These are phyloP conservation scores for Colletotrichum salicis DNA, from an alignment of 2,329 filamentous ascomycete species.

Conservation along the genomic window DNA sequence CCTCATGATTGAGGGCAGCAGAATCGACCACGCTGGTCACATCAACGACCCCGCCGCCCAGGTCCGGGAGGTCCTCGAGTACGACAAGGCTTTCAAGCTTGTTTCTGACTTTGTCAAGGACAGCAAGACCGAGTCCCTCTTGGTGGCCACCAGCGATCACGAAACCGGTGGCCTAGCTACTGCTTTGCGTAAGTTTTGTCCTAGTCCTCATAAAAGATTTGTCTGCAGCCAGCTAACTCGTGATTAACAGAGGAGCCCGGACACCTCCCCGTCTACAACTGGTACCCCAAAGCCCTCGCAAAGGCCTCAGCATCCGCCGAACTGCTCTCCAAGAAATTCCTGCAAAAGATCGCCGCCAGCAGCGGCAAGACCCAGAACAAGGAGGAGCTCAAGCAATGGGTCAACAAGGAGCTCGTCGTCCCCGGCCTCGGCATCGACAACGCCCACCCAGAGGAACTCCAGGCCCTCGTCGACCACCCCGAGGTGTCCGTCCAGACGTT, in stretches of 20 bases:
- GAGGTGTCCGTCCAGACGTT: constrained; percentile 68
- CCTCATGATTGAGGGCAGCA: constrained; percentile 96
- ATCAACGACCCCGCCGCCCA: constrained; percentile 86
- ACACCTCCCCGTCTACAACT: constrained; percentile 70
- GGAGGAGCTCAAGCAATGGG: constrained; percentile 67
- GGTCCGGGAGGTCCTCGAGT: constrained; percentile 93
- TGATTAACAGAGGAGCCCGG: constrained; percentile 58
- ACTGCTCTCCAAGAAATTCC: constrained; percentile 72
- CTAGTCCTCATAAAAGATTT: constrained; percentile 37
- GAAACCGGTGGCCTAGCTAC: constrained; percentile 91
- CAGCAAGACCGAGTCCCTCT: constrained; percentile 77
- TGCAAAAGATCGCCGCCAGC: constrained; percentile 61
- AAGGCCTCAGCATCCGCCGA: constrained; percentile 81
- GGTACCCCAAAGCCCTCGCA: constrained; percentile 85
- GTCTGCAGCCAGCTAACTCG: constrained; percentile 52
- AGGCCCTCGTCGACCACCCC: constrained; percentile 69
- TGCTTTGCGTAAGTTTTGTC: constrained; percentile 72
- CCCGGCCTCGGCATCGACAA: constrained; percentile 82
- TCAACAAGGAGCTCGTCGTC: constrained; percentile 74
- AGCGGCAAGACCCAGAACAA: constrained; percentile 44
- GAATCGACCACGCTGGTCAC: constrained; percentile 95
- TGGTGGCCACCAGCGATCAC: constrained; percentile 94
- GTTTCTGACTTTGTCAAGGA: constrained; percentile 87
- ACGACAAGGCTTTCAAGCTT: constrained; percentile 84
- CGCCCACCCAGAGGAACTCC: constrained; percentile 76